Percentiles rank a stretch among this genome's conserved stretches.
These are phyloP conservation scores for Excoecaria cochinchinensis DNA, from an alignment of 345 rosid species.

Conservation along the genomic window DNA sequence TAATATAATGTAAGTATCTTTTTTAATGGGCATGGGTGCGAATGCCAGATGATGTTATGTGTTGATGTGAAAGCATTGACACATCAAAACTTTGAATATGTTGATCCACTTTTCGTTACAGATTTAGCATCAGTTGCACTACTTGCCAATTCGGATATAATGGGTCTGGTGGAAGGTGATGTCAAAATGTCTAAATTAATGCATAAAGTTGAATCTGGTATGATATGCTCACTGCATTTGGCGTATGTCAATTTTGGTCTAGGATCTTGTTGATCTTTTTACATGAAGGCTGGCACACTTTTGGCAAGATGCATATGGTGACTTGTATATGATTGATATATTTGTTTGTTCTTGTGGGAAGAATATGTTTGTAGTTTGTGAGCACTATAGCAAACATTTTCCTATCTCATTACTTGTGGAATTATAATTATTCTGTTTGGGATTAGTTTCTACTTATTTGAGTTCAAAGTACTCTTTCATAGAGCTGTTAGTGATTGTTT, in stretches of 20 bases:
- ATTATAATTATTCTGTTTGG: neutral
- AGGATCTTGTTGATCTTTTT: neutral
- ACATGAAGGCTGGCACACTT: neutral
- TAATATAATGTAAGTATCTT: neutral
- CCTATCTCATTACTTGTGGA: neutral
- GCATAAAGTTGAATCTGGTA: neutral
- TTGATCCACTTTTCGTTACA: neutral
- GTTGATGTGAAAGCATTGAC: constrained; percentile 9
- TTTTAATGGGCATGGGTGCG: neutral
- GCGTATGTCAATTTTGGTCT: no score
- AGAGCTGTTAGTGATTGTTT: neutral
- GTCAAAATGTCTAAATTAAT: neutral
- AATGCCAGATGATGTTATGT: neutral
- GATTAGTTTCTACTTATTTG: neutral
- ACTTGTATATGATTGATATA: neutral
- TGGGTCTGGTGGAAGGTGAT: constrained; percentile 1
- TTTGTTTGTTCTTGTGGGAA: neutral
- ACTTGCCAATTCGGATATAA: neutral
- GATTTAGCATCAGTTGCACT: neutral
- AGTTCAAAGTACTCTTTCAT: neutral
- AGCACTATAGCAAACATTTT: neutral
- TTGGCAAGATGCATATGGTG: neutral
- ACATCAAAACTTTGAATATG: neutral
- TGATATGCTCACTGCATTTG: no score
- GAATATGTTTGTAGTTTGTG: neutral